Conservation (phyloP, 306 rosid species). For the Lathyrus sativus region DNA sequence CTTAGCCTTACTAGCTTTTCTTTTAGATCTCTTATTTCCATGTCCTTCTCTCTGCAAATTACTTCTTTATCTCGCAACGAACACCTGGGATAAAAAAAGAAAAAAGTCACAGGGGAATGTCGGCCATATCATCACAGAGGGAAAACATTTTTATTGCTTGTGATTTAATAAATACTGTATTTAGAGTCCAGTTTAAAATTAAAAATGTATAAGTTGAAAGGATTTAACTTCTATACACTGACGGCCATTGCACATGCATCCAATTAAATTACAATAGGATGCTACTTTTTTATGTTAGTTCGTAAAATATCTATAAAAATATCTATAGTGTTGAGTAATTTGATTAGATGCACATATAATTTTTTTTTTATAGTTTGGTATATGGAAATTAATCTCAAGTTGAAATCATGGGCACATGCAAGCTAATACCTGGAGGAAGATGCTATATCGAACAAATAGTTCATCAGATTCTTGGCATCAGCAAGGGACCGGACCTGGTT, state of each 20-base stretch:
- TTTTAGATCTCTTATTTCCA: constrained; percentile 76
- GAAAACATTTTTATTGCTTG: constrained; percentile 1
- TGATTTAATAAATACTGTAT: constrained; percentile 1
- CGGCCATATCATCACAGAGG: constrained; percentile 12
- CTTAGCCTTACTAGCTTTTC: constrained; percentile 69
- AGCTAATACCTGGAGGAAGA: constrained; percentile 78
- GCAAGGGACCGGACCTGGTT: constrained; percentile 78
- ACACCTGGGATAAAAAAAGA: constrained; percentile 49
- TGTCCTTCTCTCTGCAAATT: constrained; percentile 67
- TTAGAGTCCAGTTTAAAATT: background rate
- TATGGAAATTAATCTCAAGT: too few relatives aligned
- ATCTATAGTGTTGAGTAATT: too few relatives aligned
- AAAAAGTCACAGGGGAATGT: constrained; percentile 25
- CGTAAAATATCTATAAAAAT: too few relatives aligned
- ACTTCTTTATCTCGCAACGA: constrained; percentile 69
- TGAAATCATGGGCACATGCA: constrained; percentile 13
- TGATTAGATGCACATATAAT: too few relatives aligned
- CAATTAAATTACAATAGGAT: too few relatives aligned
- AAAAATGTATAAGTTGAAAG: background rate
- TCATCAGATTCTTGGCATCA: constrained; percentile 89
- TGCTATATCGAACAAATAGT: constrained; percentile 75
- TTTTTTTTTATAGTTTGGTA: too few relatives aligned
- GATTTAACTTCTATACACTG: too few relatives aligned
- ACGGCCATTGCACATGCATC: too few relatives aligned
- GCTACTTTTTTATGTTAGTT: too few relatives aligned